Conservation (phyloP, 768 basidiomycete species). For the Leccinum boreale region DNA sequence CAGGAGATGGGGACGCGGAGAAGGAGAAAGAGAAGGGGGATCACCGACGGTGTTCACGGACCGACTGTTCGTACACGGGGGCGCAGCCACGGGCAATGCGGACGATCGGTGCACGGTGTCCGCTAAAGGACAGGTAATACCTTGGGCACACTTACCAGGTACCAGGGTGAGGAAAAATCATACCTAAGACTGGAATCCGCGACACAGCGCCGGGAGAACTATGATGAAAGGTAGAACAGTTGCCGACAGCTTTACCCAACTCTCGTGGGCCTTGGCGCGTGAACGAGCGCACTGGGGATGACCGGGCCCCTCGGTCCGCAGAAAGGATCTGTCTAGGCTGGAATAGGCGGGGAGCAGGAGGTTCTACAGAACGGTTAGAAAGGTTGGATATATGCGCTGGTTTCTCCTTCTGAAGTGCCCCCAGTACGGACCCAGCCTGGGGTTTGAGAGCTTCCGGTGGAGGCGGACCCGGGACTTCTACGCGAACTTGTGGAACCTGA, state of each 20-base stretch:
- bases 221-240: not conserved
- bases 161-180: not conserved
- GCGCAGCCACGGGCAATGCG: not conserved
- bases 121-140: slow-evolving; percentile 5
- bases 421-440: not conserved
- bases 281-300: slow-evolving; percentile 6
- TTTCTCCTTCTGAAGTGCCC: not conserved
- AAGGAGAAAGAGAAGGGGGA: not conserved
- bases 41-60: not conserved
- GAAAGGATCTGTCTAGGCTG: not conserved
- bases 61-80: not conserved
- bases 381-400: slow-evolving; percentile 16
- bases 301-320: not conserved
- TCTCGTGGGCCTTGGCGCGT: not conserved
- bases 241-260: not conserved
- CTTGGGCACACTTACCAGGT: slow-evolving; percentile 9
- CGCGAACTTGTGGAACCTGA: not conserved
- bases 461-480: not conserved
- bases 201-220: slow-evolving; percentile 10
- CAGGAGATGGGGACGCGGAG: not conserved
- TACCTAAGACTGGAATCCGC: slow-evolving; percentile 11
- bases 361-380: not conserved
- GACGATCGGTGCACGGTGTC: not conserved
- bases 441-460: not conserved
- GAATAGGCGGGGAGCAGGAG: not conserved